Percentiles rank a stretch among this genome's conserved stretches.
Evolutionary conservation across 768 basidiomycete species (phyloP).

Genomic region (Kwoniella shandongensis): DNA sequence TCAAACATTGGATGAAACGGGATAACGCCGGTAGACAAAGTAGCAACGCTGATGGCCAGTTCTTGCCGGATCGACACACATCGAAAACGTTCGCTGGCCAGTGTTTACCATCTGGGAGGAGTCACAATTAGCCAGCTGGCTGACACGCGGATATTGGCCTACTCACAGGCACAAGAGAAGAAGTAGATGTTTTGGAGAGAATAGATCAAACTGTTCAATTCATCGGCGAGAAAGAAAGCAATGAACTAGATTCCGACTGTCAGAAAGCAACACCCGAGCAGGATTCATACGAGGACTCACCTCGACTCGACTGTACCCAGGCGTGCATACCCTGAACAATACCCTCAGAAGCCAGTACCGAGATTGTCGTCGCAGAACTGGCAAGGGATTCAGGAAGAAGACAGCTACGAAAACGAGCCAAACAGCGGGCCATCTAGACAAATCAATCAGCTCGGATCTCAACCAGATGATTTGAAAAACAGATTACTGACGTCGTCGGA

Average conservation of each 20-base stretch:
- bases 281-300: conserved; percentile 55
- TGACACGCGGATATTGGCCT: no score
- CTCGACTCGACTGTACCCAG: conserved; percentile 74
- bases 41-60: conserved; percentile 40
- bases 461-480: not conserved
- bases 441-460: not conserved
- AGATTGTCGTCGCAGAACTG: conserved; percentile 63
- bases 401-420: conserved; percentile 70
- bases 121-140: not conserved
- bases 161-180: conserved; percentile 63
- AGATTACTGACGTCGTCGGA: conserved; percentile 63
- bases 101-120: conserved; percentile 26
- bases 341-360: conserved; percentile 79
- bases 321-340: conserved; percentile 63
- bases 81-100: conserved; percentile 36
- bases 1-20: conserved; percentile 81
- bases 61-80: conserved; percentile 29
- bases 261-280: not conserved
- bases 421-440: conserved; percentile 55
- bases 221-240: conserved; percentile 57
- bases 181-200: conserved; percentile 71
- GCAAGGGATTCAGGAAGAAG: conserved; percentile 74
- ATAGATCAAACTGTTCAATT: conserved; percentile 65
- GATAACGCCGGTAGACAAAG: conserved; percentile 65
- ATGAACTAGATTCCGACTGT: conserved; percentile 46